A percentile compares a stretch with the other conserved stretches of the same genome.
phyloP scores from a whole-genome alignment of 768 basidiomycete genomes.

The Calocybe gangraenosa region DNA sequence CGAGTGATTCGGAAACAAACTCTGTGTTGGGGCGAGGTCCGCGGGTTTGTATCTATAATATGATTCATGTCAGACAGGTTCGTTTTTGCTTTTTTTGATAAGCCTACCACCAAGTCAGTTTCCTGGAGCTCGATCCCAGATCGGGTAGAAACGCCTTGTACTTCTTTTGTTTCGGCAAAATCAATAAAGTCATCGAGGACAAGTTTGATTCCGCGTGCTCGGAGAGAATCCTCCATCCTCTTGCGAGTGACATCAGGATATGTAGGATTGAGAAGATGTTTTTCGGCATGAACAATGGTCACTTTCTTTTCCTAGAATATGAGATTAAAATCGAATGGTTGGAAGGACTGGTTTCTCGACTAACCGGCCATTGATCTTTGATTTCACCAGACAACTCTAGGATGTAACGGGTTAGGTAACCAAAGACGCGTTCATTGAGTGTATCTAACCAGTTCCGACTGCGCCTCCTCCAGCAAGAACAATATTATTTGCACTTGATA shows the following conservation, averaged over 20 bases:
- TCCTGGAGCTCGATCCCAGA: conserved; percentile 40
- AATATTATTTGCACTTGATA: conserved; percentile 37
- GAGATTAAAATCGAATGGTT: background rate
- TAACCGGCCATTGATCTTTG: conserved; percentile 35
- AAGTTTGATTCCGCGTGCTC: conserved; percentile 44
- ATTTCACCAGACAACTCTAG: conserved; percentile 42
- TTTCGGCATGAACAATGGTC: conserved; percentile 58
- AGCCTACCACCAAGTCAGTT: conserved; percentile 58
- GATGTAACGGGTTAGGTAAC: no score
- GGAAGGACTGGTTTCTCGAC: conserved; percentile 11
- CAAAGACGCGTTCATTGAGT: background rate
- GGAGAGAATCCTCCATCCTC: conserved; percentile 35
- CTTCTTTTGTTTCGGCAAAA: conserved; percentile 33
- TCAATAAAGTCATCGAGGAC: conserved; percentile 55
- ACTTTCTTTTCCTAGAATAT: conserved; percentile 40
- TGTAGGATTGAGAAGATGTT: conserved; percentile 46
- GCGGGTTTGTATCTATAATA: conserved; percentile 31
- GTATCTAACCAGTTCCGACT: conserved; percentile 42
- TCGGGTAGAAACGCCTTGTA: conserved; percentile 42
- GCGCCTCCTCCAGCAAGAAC: conserved; percentile 57
- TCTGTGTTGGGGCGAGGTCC: conserved; percentile 48
- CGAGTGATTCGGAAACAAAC: conserved; percentile 41
- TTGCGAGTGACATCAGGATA: conserved; percentile 57
- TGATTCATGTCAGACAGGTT: background rate
- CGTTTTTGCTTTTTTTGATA: no score